Percentiles rank a stretch among this genome's conserved stretches.
Conservation (phyloP, 306 rosid genomes). For the Lathyrus aphaca region DNA sequence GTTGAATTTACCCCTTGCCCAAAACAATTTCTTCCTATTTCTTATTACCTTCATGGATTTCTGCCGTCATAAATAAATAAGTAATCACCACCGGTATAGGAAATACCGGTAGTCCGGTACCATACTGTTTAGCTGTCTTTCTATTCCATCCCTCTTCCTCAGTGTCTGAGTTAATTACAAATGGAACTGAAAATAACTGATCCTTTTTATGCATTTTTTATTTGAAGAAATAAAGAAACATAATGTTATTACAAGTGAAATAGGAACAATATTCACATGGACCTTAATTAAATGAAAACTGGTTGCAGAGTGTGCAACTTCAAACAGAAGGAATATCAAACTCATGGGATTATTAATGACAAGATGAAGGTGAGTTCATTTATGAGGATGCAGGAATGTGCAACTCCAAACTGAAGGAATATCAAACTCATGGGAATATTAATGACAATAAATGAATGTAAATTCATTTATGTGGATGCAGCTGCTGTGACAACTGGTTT, state of each 20-base stretch:
- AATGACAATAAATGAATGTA: constrained; percentile 32
- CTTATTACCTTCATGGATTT: neutral
- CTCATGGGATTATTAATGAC: constrained; percentile 30
- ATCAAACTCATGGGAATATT: constrained; percentile 32
- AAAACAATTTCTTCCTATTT: neutral
- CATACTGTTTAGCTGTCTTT: neutral
- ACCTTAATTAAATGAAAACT: constrained; percentile 29
- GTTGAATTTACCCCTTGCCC: neutral
- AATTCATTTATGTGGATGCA: constrained; percentile 50
- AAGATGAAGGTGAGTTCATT: constrained; percentile 36
- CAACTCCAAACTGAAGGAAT: constrained; percentile 54
- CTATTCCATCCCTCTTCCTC: neutral
- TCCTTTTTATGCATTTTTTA: constrained; percentile 17
- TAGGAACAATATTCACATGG: constrained; percentile 1
- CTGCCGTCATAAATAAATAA: neutral
- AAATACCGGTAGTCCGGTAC: neutral
- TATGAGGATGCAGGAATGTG: constrained; percentile 56
- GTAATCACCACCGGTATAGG: neutral
- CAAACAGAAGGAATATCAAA: constrained; percentile 39
- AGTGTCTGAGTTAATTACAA: neutral
- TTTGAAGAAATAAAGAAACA: constrained; percentile 24
- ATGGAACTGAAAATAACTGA: constrained; percentile 22
- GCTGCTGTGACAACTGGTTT: constrained; percentile 51
- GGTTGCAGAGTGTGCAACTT: constrained; percentile 73
- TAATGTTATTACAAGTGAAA: constrained; percentile 7